Base-by-base conservation (phyloP, 2,329 filamentous ascomycete species). In the Trichoderma arundinaceum region DNA sequence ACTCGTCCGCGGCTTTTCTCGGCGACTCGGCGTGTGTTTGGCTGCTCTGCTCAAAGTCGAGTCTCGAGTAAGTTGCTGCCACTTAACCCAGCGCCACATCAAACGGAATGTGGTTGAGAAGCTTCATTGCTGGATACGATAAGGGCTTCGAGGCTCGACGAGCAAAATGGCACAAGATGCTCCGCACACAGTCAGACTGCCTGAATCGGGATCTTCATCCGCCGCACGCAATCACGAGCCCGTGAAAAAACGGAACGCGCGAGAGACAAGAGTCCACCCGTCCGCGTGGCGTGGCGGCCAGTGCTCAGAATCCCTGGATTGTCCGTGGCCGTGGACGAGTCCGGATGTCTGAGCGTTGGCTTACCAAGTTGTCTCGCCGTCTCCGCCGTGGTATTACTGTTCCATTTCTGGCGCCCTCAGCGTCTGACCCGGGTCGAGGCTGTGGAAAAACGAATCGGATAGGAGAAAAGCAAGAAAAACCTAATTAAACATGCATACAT, bases 401-500 rank as follows among this genome's bases (percentile, higher is more conserved):
- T n/a, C 19, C 28, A 8, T 46, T 19, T 17, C n/a, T 13, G 9
- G 51, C 19, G 22, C 52, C 35, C 12, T 35, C 35, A 38, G 44
- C 39, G 12, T 43, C 39, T 43, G 39, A n/a, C 39, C 39, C 12
- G 15, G 13, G 12, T n/a, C 39, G 39, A 43, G 39, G 15, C 39
- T 43, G 52, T 8, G 35, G 32, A 41, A 28, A 33, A 53, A 54
- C 38, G 4, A 5, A 32, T 28, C 8, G 13, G 39, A 60, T 60
- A 60, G 48, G 49, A 44, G 19, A 15, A 28, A n/a, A 39, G 33
- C n/a, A 28, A 28, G 32, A 32, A 32, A 52, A 19, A 44, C 9
- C 22, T 63, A 63, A 63, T 63, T 63, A 63, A 63, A 53, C 60
- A 46, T 59, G 56, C 56, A 52, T 63, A 46, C 60, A 35, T 46